Conservation (phyloP, 2,329 filamentous ascomycete species). For the Fusarium sp. region DNA sequence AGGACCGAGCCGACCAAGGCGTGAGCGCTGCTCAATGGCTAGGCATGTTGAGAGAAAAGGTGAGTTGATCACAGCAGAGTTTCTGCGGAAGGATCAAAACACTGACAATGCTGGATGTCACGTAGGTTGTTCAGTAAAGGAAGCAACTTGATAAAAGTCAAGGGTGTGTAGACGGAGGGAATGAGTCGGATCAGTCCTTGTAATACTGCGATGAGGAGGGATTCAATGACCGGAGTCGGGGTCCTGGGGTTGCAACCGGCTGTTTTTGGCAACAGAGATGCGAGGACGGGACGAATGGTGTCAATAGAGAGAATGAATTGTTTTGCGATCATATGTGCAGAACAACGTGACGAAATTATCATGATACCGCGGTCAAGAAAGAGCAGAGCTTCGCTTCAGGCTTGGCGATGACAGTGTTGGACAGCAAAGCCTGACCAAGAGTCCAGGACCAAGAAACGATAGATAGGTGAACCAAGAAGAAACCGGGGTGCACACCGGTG, state of each 20-base stretch:
- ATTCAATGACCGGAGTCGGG: conserved; percentile 46
- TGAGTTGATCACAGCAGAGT: conserved; percentile 56
- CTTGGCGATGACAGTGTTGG: conserved; percentile 10
- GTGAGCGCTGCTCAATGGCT: conserved; percentile 95
- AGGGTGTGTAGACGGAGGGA: conserved; percentile 36
- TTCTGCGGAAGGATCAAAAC: background rate
- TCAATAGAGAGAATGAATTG: conserved; percentile 48
- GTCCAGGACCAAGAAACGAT: background rate
- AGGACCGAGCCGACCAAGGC: conserved; percentile 94
- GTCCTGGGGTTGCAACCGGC: conserved; percentile 33
- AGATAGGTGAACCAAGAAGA: background rate
- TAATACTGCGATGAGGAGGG: conserved; percentile 44
- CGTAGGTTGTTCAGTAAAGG: conserved; percentile 55
- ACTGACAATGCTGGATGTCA: conserved; percentile 31
- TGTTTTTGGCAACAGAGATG: conserved; percentile 39
- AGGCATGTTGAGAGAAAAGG: conserved; percentile 93
- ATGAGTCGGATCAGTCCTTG: conserved; percentile 35
- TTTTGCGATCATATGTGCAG: conserved; percentile 27
- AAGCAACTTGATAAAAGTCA: conserved; percentile 31
- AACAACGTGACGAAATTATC: conserved; percentile 7
- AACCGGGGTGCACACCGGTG: conserved; percentile 18
- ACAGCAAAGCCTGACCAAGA: conserved; percentile 2
- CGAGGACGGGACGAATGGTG: conserved; percentile 39
- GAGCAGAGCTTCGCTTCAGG: background rate
- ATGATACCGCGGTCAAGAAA: conserved; percentile 2